A percentile compares a stretch with the other conserved stretches of the same genome.
Evolutionary conservation across 139 green algal species (phyloP).

Genomic region (Micromonas commoda): DNA sequence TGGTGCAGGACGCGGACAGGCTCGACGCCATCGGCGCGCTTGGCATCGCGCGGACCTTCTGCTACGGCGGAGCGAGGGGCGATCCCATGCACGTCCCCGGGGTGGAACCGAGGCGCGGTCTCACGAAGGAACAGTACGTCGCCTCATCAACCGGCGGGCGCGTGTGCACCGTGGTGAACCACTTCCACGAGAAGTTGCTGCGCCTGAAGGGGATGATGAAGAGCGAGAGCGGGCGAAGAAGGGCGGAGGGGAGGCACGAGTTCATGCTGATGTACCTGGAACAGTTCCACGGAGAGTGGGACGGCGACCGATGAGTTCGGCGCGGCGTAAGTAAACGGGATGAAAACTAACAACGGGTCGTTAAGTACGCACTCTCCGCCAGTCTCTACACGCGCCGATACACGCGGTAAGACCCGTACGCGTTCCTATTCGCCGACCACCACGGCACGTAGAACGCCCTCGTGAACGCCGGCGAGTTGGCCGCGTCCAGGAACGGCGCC

Average conservation of each 20-base stretch:
- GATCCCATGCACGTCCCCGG: slow-evolving; percentile 4
- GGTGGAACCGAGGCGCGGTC: neutral
- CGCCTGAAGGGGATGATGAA: slow-evolving; percentile 18
- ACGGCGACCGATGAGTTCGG: slow-evolving; percentile 1
- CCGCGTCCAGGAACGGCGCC: neutral
- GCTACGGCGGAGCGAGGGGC: neutral
- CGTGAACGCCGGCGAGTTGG: neutral
- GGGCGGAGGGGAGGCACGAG: neutral
- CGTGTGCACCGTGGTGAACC: slow-evolving; percentile 7
- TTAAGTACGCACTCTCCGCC: neutral
- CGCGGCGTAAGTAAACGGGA: neutral
- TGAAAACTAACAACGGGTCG: too few species aligned
- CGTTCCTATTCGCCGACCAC: neutral
- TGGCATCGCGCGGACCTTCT: slow-evolving; percentile 17
- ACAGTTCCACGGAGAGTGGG: slow-evolving; percentile 9
- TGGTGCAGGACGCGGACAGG: slow-evolving; percentile 19
- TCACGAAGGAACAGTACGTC: slow-evolving; percentile 9
- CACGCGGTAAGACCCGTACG: neutral
- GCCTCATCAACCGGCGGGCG: neutral
- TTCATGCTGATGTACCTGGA: slow-evolving; percentile 8
- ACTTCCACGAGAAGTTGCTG: slow-evolving; percentile 25
- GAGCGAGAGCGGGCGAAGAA: neutral
- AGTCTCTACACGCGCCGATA: neutral
- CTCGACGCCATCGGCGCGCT: slow-evolving; percentile 27
- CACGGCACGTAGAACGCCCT: slow-evolving; percentile 9